Conservation (phyloP, 495 filamentous ascomycete genomes). For the Daldinia childiae region DNA sequence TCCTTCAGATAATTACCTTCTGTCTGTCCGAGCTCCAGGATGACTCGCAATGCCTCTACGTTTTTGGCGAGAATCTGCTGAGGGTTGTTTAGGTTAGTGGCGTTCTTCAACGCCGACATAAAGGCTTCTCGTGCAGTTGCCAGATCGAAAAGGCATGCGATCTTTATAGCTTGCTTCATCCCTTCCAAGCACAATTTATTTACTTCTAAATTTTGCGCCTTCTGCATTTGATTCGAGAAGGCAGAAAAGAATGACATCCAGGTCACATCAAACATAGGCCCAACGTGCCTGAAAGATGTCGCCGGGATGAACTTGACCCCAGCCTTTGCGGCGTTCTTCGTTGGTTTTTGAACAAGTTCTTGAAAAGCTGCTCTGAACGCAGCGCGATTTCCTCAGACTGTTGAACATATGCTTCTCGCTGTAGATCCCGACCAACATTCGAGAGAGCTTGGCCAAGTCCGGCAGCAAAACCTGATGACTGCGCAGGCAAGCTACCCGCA, state of each 20-base stretch:
- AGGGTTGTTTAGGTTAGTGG: slow-evolving; percentile 94
- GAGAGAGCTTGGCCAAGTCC: slow-evolving; percentile 89
- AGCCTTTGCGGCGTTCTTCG: slow-evolving; percentile 75
- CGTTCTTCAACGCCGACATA: slow-evolving; percentile 90
- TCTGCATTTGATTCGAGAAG: slow-evolving; percentile 88
- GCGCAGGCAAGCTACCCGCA: slow-evolving; percentile 65
- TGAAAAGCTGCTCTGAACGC: slow-evolving; percentile 80
- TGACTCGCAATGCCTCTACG: slow-evolving; percentile 87
- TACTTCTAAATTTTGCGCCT: slow-evolving; percentile 88
- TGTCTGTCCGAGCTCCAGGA: slow-evolving; percentile 89
- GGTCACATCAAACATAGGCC: slow-evolving; percentile 98
- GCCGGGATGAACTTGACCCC: slow-evolving; percentile 86
- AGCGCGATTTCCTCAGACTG: slow-evolving; percentile 89
- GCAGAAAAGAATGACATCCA: slow-evolving; percentile 99
- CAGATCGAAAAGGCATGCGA: slow-evolving; percentile 92
- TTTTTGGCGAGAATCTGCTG: slow-evolving; percentile 97
- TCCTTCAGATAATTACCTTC: slow-evolving; percentile 88
- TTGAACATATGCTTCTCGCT: slow-evolving; percentile 91
- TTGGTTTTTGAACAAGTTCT: slow-evolving; percentile 86
- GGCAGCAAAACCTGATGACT: slow-evolving; percentile 77
- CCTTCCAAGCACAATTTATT: slow-evolving; percentile 94
- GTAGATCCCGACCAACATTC: slow-evolving; percentile 88
- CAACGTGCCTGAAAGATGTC: slow-evolving; percentile 91
- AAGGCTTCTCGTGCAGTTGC: slow-evolving; percentile 92
- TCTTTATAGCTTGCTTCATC: slow-evolving; percentile 88